Evolutionary conservation across 352 stramenopile species (phyloP), one percentile per base, ranked within the genome.

Genomic region (Pythium aphanidermatum): DNA sequence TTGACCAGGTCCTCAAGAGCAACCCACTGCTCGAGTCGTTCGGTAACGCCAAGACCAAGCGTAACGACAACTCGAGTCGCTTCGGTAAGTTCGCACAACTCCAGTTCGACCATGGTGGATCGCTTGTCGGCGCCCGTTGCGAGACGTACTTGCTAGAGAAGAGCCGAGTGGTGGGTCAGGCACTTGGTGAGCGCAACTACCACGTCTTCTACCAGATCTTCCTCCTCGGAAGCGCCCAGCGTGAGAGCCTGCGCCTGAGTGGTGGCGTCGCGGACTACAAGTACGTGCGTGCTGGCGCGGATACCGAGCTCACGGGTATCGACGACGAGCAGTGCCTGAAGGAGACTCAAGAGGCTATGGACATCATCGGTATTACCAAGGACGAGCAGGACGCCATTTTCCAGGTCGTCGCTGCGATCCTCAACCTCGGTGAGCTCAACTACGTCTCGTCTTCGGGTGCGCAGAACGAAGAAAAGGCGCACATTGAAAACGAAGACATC

Each of bases 201-300:
- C 96, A 99, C 68, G 83, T 98, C 27, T 99, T 99, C 65, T 98
- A 98, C 73, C 83, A 98, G 63, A 75, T 98, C 41, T 86, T 95
- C 60, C 62, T 60, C 14, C 63, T 90, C 14, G 35, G 56, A 0
- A 57, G 70, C 12, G 60, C 53, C 2, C 65, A 72, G 1, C 84
- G 73, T 49, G 43, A 35, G 29, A 64, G 75, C 25, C 63, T 93
- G 36, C 74, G 73, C 31, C 65, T 86, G 21, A 63, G 73, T 17
- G 75, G 85, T 3, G 55, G 68, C 29, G 82, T 66, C 6, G 60
- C 58, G 5, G 77, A 70, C 49, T 90, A 89, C 65, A 83, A 89
- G 47, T 93, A 88, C 51, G 85, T 94, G 65, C 57, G 63, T 5
- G 66, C 64, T 16, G 78, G 78, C 0, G 68, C 75, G 1, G 44